A percentile compares a stretch with the other conserved stretches of the same genome.
phyloP scores from a whole-genome alignment of 2,329 filamentous ascomycete genomes.

The Colletotrichum lindemuthianum region DNA sequence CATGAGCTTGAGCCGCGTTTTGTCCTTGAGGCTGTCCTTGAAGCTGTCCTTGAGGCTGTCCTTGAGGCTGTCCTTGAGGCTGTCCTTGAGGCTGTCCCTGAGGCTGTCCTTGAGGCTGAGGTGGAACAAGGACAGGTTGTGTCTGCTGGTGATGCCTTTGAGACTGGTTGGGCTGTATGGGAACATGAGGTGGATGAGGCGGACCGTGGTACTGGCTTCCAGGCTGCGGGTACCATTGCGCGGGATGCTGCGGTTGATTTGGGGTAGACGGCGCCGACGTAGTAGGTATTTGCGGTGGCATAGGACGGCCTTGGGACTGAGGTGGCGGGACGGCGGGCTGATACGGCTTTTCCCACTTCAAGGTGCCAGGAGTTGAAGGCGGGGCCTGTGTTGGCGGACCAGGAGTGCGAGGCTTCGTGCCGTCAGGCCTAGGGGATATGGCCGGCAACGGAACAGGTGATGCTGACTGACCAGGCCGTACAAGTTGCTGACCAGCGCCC shows the following conservation, averaged over 20 bases:
- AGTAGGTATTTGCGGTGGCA: slow-evolving; percentile 15
- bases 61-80: slow-evolving; percentile 38
- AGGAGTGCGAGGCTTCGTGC: slow-evolving; percentile 44
- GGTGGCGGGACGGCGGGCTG: slow-evolving; percentile 47
- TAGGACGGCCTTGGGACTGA: slow-evolving; percentile 38
- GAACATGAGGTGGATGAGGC: slow-evolving; percentile 22
- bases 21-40: slow-evolving; percentile 20
- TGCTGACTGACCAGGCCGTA: slow-evolving; percentile 37
- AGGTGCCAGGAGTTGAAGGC: slow-evolving; percentile 39
- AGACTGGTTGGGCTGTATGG: slow-evolving; percentile 32
- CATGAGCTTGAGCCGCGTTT: slow-evolving; percentile 14
- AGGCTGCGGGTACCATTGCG: slow-evolving; percentile 34
- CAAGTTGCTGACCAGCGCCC: slow-evolving; percentile 45
- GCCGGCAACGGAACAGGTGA: slow-evolving; percentile 40
- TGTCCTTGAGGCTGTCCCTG: slow-evolving; percentile 32
- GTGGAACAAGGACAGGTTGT: slow-evolving; percentile 29
- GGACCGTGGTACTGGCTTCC: slow-evolving; percentile 30
- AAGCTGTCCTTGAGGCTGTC: slow-evolving; percentile 43
- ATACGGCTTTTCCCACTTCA: slow-evolving; percentile 56
- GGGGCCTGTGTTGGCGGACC: slow-evolving; percentile 42
- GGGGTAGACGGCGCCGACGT: slow-evolving; percentile 27
- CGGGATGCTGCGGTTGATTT: slow-evolving; percentile 35
- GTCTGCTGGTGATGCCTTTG: slow-evolving; percentile 35
- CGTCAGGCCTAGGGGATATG: slow-evolving; percentile 48
- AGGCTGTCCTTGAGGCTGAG: slow-evolving; percentile 24